phyloP scores from a whole-genome alignment of 495 filamentous ascomycete genomes.

The Amphirosellinia nigrospora region DNA sequence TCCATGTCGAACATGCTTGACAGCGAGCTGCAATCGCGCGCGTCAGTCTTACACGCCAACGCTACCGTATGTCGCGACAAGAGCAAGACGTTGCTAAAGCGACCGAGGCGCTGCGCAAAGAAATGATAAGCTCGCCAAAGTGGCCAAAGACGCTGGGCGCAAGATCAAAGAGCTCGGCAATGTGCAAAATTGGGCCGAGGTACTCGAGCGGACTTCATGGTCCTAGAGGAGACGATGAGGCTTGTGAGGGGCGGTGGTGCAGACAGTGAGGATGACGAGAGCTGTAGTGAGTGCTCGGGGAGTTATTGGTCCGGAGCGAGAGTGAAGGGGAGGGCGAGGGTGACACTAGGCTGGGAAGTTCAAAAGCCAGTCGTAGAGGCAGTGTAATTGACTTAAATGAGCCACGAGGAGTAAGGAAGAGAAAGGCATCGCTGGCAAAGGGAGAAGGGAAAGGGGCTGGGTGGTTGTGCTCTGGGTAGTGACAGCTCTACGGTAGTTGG shows the following conservation, averaged over 20 bases:
- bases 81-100: constrained; percentile 70
- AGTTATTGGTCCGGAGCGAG: constrained; percentile 37
- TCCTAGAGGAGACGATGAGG: constrained; percentile 85
- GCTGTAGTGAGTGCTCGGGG: constrained; percentile 44
- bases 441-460: constrained; percentile 24
- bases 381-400: constrained; percentile 3
- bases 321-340: constrained; percentile 25
- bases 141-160: constrained; percentile 70
- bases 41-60: constrained; percentile 77
- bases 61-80: constrained; percentile 70
- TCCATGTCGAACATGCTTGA: constrained; percentile 78
- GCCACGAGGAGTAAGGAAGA: constrained; percentile 20
- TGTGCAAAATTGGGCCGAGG: constrained; percentile 97
- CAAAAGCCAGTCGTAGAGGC: neutral
- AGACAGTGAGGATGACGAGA: constrained; percentile 39
- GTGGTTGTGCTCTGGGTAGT: constrained; percentile 10
- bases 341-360: neutral
- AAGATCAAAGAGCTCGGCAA: constrained; percentile 92
- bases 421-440: constrained; percentile 19
- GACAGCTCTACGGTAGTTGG: constrained; percentile 14
- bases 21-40: constrained; percentile 72
- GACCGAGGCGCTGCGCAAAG: constrained; percentile 69
- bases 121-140: constrained; percentile 73
- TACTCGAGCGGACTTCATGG: constrained; percentile 90
- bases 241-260: constrained; percentile 58